Conservation (phyloP, 352 stramenopile species). For the Phytophthora idaei region DNA sequence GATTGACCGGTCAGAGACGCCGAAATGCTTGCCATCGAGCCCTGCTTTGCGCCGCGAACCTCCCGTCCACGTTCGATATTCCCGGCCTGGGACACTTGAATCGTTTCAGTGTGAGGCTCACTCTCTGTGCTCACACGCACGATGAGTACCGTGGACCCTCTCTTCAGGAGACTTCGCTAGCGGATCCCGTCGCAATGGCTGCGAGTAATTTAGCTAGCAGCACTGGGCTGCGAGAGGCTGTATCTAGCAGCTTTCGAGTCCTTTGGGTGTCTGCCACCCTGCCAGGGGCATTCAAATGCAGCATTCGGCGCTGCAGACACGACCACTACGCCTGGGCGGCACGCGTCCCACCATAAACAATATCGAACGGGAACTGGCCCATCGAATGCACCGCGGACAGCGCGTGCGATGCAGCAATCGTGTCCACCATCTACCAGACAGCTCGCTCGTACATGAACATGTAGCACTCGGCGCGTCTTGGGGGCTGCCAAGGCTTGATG, state of each 20-base stretch:
- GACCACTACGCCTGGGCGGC: conserved; percentile 8
- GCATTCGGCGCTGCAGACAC: not conserved
- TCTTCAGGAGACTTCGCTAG: conserved; percentile 17
- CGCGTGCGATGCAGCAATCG: conserved; percentile 11
- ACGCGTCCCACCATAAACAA: conserved; percentile 30
- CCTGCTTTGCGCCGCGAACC: conserved; percentile 17
- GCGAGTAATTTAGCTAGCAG: not conserved
- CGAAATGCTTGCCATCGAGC: conserved; percentile 7
- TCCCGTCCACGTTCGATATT: conserved; percentile 35
- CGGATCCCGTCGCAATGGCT: conserved; percentile 17
- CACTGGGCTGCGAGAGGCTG: not conserved
- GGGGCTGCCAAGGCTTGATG: not conserved
- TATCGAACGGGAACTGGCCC: conserved; percentile 22
- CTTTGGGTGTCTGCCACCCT: not conserved
- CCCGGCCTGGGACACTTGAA: conserved; percentile 34
- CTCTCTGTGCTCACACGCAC: conserved; percentile 28
- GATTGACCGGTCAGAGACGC: conserved; percentile 2
- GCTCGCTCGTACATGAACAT: not conserved
- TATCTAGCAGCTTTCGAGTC: not conserved
- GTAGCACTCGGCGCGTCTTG: too few species aligned
- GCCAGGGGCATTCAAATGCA: conserved; percentile 2
- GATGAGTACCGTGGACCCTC: conserved; percentile 3
- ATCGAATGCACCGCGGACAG: conserved; percentile 3
- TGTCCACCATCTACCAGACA: not conserved
- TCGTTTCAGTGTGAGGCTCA: conserved; percentile 32